phyloP scores from a whole-genome alignment of 345 rosid genomes.

The Gossypium raimondii region DNA sequence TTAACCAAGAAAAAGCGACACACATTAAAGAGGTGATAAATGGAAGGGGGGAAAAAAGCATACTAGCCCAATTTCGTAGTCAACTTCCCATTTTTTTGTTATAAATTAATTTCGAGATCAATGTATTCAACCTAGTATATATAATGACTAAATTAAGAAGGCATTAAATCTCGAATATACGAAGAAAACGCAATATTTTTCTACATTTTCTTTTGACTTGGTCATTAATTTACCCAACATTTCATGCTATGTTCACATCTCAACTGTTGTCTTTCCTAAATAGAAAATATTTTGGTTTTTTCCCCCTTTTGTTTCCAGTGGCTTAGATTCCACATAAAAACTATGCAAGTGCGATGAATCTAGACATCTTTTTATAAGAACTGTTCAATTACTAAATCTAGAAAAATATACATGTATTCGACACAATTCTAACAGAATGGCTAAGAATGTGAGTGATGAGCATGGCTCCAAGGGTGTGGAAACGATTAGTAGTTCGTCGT shows the following conservation, averaged over 20 bases:
- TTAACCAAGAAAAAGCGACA: too few species aligned
- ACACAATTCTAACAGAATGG: not conserved
- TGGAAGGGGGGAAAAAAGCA: not conserved
- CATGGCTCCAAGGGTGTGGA: constrained; percentile 14
- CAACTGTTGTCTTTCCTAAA: not conserved
- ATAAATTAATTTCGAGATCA: not conserved
- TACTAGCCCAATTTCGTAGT: not conserved
- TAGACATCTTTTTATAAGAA: not conserved
- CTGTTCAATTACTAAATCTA: not conserved
- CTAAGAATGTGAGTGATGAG: not conserved
- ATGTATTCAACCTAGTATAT: not conserved
- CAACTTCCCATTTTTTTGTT: not conserved
- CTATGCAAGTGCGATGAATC: not conserved
- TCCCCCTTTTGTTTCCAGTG: not conserved
- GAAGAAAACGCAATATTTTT: not conserved
- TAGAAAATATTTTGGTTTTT: not conserved
- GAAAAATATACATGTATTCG: not conserved
- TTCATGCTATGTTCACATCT: not conserved
- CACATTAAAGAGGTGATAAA: not conserved
- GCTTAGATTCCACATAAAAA: not conserved
- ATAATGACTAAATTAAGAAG: not conserved
- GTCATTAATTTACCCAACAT: not conserved
- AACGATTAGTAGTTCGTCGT: not conserved
- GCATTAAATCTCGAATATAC: not conserved
- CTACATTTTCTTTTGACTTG: not conserved